These are phyloP conservation scores for Malus hybrid DNA, from an alignment of 331 rosid genomes.

Conservation along the genomic window DNA sequence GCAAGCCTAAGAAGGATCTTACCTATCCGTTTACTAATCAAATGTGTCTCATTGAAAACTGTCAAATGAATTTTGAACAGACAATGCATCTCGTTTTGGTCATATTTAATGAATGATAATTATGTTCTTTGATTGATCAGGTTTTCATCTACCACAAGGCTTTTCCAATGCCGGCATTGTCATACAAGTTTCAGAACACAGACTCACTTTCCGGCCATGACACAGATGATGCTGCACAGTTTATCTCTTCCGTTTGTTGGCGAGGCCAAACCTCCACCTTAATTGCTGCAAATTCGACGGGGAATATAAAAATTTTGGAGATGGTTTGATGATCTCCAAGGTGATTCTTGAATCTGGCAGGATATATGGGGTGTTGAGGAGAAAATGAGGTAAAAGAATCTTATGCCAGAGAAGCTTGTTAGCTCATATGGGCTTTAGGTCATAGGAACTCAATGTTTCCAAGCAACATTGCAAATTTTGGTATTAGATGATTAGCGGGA, in stretches of 20 bases:
- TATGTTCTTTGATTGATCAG: conserved; percentile 31
- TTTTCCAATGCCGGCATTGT: conserved; percentile 91
- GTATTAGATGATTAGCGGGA: conserved; percentile 66
- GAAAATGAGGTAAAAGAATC: conserved; percentile 24
- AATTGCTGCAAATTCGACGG: conserved; percentile 91
- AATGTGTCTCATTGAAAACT: not conserved
- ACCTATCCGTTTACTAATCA: not conserved
- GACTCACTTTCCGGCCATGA: conserved; percentile 69
- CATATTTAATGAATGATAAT: not conserved
- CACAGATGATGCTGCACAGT: conserved; percentile 64
- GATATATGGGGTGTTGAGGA: conserved; percentile 6
- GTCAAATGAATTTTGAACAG: not conserved
- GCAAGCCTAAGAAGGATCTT: not conserved
- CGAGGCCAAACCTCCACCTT: conserved; percentile 78
- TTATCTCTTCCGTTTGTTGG: conserved; percentile 92
- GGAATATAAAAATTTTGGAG: conserved; percentile 88
- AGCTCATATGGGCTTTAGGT: conserved; percentile 25
- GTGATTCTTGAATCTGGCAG: conserved; percentile 7
- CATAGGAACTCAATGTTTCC: conserved; percentile 34
- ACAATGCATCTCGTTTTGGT: not conserved
- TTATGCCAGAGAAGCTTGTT: conserved; percentile 25
- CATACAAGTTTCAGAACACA: conserved; percentile 72
- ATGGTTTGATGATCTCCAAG: conserved; percentile 48
- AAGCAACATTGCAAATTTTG: conserved; percentile 50
- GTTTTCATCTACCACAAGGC: conserved; percentile 96